phyloP scores from a whole-genome alignment of 2,329 filamentous ascomycete species.

The Kalmusia sp. region DNA sequence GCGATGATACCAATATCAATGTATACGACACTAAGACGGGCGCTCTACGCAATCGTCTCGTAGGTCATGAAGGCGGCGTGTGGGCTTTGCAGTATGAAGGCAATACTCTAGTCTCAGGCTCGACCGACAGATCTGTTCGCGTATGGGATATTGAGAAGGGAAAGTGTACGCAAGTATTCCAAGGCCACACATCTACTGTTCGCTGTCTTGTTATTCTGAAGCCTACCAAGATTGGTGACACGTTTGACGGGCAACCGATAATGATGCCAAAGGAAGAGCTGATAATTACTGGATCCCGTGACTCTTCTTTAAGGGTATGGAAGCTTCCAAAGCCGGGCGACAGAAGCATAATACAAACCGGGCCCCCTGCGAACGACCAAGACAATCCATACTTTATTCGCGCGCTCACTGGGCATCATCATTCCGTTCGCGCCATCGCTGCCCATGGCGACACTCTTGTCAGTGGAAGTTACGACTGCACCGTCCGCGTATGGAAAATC shows the following conservation, averaged over 20 bases:
- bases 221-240: constrained; percentile 78
- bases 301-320: constrained; percentile 94
- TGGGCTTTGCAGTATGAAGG: constrained; percentile 98
- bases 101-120: constrained; percentile 93
- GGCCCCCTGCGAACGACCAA: constrained; percentile 72
- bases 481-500: constrained; percentile 95
- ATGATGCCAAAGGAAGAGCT: constrained; percentile 94
- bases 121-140: constrained; percentile 96
- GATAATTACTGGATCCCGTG: constrained; percentile 96
- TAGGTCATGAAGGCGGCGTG: constrained; percentile 95
- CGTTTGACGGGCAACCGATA: constrained; percentile 73
- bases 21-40: constrained; percentile 98
- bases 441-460: constrained; percentile 95
- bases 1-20: constrained; percentile 96
- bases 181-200: constrained; percentile 96
- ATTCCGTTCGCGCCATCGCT: constrained; percentile 95
- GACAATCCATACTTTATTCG: constrained; percentile 97
- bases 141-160: constrained; percentile 98
- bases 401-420: constrained; percentile 82
- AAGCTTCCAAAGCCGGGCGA: constrained; percentile 84
- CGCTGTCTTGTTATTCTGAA: constrained; percentile 94
- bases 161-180: constrained; percentile 92
- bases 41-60: constrained; percentile 79
- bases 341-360: constrained; percentile 78
- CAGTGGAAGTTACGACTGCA: constrained; percentile 95